Evolutionary conservation across 352 stramenopile species (phyloP).

Genomic region (Phytophthora idaei): DNA sequence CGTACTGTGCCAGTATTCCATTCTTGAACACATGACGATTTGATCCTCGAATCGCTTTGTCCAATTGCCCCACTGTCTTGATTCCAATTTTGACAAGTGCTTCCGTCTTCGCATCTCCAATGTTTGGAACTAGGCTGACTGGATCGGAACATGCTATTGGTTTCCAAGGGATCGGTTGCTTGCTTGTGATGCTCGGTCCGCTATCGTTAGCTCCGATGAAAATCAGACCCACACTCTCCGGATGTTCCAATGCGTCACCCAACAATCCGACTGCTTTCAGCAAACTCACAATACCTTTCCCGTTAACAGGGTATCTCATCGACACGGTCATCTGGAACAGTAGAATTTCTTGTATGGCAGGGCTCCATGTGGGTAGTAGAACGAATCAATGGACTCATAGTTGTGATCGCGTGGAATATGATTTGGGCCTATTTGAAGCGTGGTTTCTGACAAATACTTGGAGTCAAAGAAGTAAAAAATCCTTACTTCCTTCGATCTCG

Average conservation of each 20-base stretch:
- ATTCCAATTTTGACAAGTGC: no score
- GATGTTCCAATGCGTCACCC: background rate
- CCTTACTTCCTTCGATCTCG: background rate
- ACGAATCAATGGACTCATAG: background rate
- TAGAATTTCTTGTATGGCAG: background rate
- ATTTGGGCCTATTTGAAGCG: background rate
- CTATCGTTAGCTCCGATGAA: background rate
- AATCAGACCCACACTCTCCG: background rate
- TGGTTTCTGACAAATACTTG: background rate
- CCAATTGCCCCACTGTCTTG: no score
- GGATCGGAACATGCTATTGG: background rate
- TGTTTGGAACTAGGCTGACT: background rate
- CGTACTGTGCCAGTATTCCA: no score
- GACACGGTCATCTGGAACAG: background rate
- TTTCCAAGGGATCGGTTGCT: background rate
- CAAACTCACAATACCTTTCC: background rate
- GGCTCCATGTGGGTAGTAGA: background rate
- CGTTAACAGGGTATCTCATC: background rate
- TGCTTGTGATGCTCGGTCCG: background rate
- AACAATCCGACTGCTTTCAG: background rate
- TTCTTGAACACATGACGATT: no score
- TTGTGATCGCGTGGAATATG: background rate
- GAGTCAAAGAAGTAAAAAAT: background rate
- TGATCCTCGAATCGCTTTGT: no score
- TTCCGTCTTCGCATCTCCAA: background rate